phyloP scores from a whole-genome alignment of 495 filamentous ascomycete genomes.

The Talaromyces stipitatus region DNA sequence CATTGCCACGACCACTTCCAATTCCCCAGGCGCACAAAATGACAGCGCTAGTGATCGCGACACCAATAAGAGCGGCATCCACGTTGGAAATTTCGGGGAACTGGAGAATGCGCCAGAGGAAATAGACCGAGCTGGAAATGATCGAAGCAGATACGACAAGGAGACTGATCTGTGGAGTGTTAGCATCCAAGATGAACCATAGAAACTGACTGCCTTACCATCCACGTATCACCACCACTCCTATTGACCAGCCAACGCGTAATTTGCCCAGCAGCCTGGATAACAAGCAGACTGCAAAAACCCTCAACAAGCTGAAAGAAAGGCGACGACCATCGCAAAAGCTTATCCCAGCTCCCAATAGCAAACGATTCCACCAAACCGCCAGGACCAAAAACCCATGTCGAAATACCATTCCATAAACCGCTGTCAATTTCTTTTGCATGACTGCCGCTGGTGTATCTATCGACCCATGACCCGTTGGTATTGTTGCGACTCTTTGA shows the following conservation, averaged over 20 bases:
- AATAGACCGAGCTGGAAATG: constrained; percentile 91
- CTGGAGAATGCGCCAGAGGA: constrained; percentile 86
- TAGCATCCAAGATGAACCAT: background rate
- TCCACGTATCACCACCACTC: constrained; percentile 88
- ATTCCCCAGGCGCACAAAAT: constrained; percentile 94
- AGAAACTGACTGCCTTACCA: constrained; percentile 77
- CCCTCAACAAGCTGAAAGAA: constrained; percentile 92
- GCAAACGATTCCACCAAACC: constrained; percentile 70
- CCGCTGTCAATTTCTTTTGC: constrained; percentile 55
- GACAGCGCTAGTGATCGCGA: constrained; percentile 80
- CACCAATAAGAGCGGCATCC: constrained; percentile 90
- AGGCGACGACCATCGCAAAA: constrained; percentile 88
- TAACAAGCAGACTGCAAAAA: constrained; percentile 92
- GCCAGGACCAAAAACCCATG: constrained; percentile 79
- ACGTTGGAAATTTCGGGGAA: constrained; percentile 91
- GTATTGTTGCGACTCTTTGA: constrained; percentile 33
- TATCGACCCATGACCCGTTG: constrained; percentile 68
- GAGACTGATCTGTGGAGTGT: constrained; percentile 64
- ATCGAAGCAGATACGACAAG: constrained; percentile 81
- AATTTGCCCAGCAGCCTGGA: constrained; percentile 88
- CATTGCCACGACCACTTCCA: constrained; percentile 87
- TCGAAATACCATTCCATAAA: constrained; percentile 60
- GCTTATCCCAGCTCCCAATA: constrained; percentile 82
- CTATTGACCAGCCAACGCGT: constrained; percentile 93
- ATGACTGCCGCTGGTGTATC: constrained; percentile 56